phyloP scores from a whole-genome alignment of 139 green algal species.

The Micractinium sp. region DNA sequence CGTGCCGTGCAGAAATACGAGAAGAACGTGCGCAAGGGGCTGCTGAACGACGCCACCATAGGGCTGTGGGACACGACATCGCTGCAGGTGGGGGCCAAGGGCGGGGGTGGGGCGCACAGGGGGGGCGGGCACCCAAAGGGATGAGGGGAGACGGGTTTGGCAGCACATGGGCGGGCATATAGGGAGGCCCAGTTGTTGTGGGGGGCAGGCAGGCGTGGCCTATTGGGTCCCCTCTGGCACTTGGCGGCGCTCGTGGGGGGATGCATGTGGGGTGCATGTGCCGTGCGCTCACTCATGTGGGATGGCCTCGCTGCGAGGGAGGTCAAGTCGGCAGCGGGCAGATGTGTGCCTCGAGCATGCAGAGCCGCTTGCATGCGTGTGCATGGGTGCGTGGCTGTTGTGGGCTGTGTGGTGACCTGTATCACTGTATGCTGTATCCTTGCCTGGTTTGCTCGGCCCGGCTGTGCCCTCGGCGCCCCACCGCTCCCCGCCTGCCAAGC shows the following conservation, averaged over 20 bases:
- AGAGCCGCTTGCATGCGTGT: too few species aligned
- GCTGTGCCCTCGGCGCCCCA: not conserved
- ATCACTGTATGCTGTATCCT: not conserved
- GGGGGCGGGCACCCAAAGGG: too few species aligned
- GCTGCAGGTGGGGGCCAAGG: slow-evolving; percentile 49
- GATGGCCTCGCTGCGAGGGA: too few species aligned
- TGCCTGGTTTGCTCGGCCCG: not conserved
- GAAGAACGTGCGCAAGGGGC: slow-evolving; percentile 90
- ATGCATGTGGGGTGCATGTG: not conserved
- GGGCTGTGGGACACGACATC: slow-evolving; percentile 80
- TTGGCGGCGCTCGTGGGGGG: too few species aligned
- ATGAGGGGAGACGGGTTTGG: too few species aligned
- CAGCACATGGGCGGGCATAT: not conserved
- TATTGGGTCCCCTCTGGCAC: too few species aligned
- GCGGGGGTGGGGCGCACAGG: not conserved
- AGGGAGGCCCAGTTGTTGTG: too few species aligned
- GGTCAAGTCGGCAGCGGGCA: too few species aligned
- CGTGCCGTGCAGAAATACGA: slow-evolving; percentile 84
- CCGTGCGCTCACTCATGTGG: too few species aligned
- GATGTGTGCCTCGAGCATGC: too few species aligned
- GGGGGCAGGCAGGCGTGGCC: too few species aligned
- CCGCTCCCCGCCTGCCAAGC: not conserved
- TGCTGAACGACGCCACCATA: slow-evolving; percentile 93
- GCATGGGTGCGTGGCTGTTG: too few species aligned
- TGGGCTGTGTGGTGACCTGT: not conserved